These are phyloP conservation scores for Leptographium lundbergii DNA, from an alignment of 2,329 filamentous ascomycete species.

Conservation along the genomic window DNA sequence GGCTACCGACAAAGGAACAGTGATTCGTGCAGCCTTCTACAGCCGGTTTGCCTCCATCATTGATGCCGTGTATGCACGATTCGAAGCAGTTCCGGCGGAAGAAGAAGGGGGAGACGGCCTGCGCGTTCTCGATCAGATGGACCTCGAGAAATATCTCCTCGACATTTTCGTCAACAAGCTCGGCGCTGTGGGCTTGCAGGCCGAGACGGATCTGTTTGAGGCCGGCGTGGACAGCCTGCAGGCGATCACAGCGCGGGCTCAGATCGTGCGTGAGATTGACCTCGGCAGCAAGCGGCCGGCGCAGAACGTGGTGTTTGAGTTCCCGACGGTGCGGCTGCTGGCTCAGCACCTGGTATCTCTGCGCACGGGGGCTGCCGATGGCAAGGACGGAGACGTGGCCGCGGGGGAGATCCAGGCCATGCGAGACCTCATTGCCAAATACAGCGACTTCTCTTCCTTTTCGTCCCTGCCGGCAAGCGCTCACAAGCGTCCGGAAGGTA, in stretches of 20 bases:
- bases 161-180: neutral
- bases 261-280: conserved; percentile 37
- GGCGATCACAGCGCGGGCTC: conserved; percentile 40
- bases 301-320: conserved; percentile 47
- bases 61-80: conserved; percentile 21
- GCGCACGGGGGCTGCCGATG: no score
- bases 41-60: conserved; percentile 29
- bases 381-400: no score
- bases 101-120: no score
- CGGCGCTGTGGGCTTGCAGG: conserved; percentile 8
- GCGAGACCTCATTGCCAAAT: conserved; percentile 29
- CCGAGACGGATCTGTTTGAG: conserved; percentile 44
- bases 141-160: neutral
- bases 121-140: no score
- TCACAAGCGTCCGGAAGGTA: neutral
- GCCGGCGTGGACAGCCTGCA: conserved; percentile 46
- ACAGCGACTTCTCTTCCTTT: conserved; percentile 14
- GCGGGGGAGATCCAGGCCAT: conserved; percentile 24
- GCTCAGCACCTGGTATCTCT: no score
- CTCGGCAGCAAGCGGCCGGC: conserved; percentile 31
- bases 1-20: conserved; percentile 38
- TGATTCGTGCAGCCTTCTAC: conserved; percentile 38
- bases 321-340: conserved; percentile 23
- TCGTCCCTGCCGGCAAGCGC: neutral
- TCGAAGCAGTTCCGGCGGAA: no score